Evolutionary conservation across 164 flowering plant species (phyloP), one percentile per base, ranked within the genome.

Genomic region (Magnolia kwangsiensis): DNA sequence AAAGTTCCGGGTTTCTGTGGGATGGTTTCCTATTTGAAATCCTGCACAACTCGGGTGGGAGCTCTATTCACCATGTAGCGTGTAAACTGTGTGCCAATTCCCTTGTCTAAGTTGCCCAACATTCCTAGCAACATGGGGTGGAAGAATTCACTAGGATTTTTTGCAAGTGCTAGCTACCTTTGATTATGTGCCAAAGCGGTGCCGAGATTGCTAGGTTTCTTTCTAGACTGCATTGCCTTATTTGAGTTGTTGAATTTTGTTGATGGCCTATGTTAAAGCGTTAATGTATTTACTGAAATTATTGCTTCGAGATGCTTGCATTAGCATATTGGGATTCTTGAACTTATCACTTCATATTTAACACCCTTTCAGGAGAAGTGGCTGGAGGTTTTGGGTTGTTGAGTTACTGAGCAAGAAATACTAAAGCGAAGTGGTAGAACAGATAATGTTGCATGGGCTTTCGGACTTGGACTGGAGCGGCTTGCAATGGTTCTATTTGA

Each of bases 341-440:
- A 31, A 64, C 19, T 24, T 23, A 24, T 67, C 21, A 20, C 2
- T 68, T 19, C 72, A 24, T 14, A 18, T 67, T 5, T 29, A 55
- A 66, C 65, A 9, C 69, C 51, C 58, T 82, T 31, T 75, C 91
- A 95, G 98, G 98, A 93, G 45, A 84, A 93, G 50, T 95, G 96
- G 98, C 72, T 95, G 88, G 98, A 95, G 77, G 99, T 94, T 78
- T 86, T 96, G 86, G 99, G 99, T 49, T 92, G 99, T 81, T 98
- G 99, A 74, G 98, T 96, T 81, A 92, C 86, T 21, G 98, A 96
- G 84, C 93, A 91, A 80, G 95, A 91, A 75, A 96, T 96, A 79
- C 83, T 94, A 73, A 89, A 83, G 79, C 87, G 88, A 82, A 88
- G 82, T 84, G 94, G 94, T 58, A 90, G 80, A 81, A 58, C 67